Conservation (phyloP, 257 asterid genomes). For the Solanum pimpinellifolium region DNA sequence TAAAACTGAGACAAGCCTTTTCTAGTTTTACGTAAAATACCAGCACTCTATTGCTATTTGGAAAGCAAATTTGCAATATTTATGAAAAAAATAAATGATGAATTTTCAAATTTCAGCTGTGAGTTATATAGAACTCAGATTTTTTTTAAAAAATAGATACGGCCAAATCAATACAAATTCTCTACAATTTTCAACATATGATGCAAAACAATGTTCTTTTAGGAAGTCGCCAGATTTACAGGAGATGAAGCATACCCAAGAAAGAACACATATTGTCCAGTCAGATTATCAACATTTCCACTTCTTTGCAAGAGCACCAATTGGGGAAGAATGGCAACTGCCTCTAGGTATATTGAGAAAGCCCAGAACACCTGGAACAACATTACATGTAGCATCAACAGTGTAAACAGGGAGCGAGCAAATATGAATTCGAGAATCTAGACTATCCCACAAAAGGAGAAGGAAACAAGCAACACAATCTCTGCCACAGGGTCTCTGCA, state of each 20-base stretch:
- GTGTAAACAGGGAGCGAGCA: not conserved
- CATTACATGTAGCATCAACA: not conserved
- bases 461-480: not conserved
- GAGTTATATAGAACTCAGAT: not conserved
- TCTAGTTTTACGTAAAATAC: not conserved
- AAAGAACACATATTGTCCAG: constrained; percentile 88
- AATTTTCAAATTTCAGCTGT: not conserved
- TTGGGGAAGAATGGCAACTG: constrained; percentile 80
- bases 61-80: not conserved
- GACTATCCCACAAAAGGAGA: not conserved
- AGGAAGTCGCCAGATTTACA: not conserved
- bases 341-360: constrained; percentile 75
- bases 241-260: constrained; percentile 60
- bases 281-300: constrained; percentile 91
- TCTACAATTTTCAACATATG: not conserved
- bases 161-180: not conserved
- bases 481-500: not conserved
- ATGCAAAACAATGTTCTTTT: not conserved
- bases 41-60: not conserved
- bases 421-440: not conserved
- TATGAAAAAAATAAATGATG: not conserved
- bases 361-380: constrained; percentile 74
- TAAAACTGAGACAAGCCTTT: not conserved
- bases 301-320: constrained; percentile 92
- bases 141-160: not conserved